Conservation (phyloP, 352 stramenopile species). For the Pythium rhizo-oryzae region DNA sequence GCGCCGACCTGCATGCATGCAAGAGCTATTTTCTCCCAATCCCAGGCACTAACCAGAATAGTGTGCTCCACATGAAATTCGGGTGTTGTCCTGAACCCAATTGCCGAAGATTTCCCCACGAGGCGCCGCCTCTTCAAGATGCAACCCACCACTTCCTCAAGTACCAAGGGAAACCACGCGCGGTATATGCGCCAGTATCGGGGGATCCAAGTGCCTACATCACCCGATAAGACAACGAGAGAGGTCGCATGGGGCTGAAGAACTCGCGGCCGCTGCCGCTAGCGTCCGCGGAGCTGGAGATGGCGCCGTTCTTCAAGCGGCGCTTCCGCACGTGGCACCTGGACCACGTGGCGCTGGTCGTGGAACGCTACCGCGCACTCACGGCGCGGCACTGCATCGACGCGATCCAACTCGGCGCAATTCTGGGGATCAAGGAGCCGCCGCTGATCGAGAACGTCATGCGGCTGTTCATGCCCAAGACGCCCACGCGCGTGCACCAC, state of each 20-base stretch:
- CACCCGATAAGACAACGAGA: not conserved
- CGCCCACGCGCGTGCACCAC: conserved; percentile 56
- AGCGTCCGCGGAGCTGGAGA: conserved; percentile 42
- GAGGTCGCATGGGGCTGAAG: conserved; percentile 48
- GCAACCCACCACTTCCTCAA: not conserved
- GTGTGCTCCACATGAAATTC: not conserved
- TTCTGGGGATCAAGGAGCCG: conserved; percentile 58
- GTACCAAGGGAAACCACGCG: not conserved
- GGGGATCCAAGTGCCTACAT: not conserved
- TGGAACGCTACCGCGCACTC: conserved; percentile 55
- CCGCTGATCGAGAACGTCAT: conserved; percentile 51
- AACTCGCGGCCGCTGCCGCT: conserved; percentile 57
- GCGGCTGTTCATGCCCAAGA: conserved; percentile 55
- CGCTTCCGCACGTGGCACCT: conserved; percentile 65
- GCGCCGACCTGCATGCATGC: not conserved
- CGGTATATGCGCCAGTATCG: not conserved
- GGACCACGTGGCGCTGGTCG: conserved; percentile 49
- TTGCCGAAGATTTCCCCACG: not conserved
- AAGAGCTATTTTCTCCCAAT: not conserved
- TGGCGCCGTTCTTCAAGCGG: conserved; percentile 51
- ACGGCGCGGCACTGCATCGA: conserved; percentile 66
- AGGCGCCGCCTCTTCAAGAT: not conserved
- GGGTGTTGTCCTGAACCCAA: not conserved
- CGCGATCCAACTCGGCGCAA: conserved; percentile 44
- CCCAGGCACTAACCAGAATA: not conserved